phyloP scores from a whole-genome alignment of 23 red algal species.

The Gracilaria gracilis region DNA sequence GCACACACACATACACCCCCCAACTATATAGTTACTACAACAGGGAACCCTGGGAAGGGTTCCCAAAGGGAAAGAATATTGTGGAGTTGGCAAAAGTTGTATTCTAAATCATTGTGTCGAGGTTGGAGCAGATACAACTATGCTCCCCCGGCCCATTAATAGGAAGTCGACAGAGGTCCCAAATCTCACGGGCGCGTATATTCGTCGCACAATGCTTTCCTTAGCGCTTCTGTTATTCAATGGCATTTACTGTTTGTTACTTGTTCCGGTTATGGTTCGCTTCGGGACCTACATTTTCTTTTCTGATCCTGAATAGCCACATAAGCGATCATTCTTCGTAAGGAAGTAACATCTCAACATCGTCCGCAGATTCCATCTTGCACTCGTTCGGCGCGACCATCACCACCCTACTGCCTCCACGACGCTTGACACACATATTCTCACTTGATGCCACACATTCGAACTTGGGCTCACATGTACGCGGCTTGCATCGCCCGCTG shows the following conservation, averaged over 20 bases:
- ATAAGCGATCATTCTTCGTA: constrained; percentile 12
- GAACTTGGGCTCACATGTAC: constrained; percentile 11
- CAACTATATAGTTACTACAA: too few relatives aligned
- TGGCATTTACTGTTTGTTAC: neutral
- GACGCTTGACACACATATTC: constrained; percentile 18
- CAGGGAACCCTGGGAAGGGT: too few relatives aligned
- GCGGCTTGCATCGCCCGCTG: constrained; percentile 9
- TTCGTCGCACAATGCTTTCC: too few relatives aligned
- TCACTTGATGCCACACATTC: neutral
- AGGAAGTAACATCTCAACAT: constrained; percentile 17
- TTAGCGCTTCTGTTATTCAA: neutral
- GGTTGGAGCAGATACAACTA: too few relatives aligned
- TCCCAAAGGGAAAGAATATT: too few relatives aligned
- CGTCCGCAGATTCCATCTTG: neutral
- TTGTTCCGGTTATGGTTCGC: neutral
- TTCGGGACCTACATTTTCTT: neutral
- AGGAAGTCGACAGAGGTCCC: too few relatives aligned
- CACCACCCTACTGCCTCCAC: neutral
- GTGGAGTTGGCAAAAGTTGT: too few relatives aligned
- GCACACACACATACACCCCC: too few relatives aligned
- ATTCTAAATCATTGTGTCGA: too few relatives aligned
- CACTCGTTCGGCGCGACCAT: constrained; percentile 13
- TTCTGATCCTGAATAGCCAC: too few relatives aligned
- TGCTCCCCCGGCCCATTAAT: too few relatives aligned
- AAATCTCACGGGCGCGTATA: neutral